Evolutionary conservation across 768 basidiomycete species (phyloP).

Genomic region (Cystobasidium ongulense): DNA sequence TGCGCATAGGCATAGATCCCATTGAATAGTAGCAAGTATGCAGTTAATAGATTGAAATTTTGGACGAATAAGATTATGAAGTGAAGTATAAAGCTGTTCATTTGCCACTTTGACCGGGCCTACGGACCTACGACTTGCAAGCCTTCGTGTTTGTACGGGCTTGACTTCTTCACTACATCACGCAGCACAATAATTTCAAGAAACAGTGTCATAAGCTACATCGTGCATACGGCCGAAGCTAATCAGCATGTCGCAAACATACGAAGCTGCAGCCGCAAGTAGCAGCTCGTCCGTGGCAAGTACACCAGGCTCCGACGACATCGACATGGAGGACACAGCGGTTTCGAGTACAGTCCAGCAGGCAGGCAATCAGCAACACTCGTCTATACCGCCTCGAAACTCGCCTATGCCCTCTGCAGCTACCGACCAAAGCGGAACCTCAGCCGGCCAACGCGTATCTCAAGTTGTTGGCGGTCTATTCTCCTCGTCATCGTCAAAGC

Average conservation of each 20-base stretch:
- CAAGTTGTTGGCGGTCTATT: background rate
- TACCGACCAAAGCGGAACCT: background rate
- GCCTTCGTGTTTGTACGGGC: too few species aligned
- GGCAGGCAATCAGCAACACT: background rate
- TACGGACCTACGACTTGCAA: too few species aligned
- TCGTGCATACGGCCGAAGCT: background rate
- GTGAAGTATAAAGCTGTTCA: too few species aligned
- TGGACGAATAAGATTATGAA: too few species aligned
- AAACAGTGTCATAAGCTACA: background rate
- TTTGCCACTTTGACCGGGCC: too few species aligned
- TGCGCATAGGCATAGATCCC: conserved; percentile 71
- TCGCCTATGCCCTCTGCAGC: background rate
- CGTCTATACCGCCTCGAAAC: background rate
- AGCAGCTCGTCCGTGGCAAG: conserved; percentile 2
- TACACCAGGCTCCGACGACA: conserved; percentile 5
- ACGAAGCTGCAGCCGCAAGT: background rate
- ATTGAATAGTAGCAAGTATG: conserved; percentile 5
- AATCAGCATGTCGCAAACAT: background rate
- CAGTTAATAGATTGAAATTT: background rate
- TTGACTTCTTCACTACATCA: too few species aligned
- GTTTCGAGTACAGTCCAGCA: background rate
- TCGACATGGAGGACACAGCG: conserved; percentile 13
- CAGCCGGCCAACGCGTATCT: background rate
- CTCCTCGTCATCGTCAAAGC: background rate
- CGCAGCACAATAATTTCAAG: too few species aligned